Base-by-base conservation (phyloP, 768 basidiomycete species). In the Amanita jacksonii region DNA sequence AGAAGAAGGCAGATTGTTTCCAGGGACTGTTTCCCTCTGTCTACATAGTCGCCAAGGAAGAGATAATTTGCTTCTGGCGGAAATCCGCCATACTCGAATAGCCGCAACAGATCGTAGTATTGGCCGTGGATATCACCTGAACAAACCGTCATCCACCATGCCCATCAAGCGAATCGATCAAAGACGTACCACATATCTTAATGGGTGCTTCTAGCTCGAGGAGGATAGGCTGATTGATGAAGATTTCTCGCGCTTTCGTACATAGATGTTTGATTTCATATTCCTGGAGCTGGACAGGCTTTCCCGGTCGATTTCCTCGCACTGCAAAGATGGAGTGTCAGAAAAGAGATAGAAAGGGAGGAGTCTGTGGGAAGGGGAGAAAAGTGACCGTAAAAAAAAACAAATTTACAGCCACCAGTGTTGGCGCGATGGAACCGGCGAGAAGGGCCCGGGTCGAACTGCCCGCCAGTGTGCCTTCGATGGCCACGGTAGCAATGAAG, bases 21-120 rank as follows among this genome's bases (percentile, higher is more conserved):
- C 57, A 99, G 77, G 37, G 87, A 91, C 65, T 99, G 94, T 67
- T 99, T 99, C 56, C 94, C 94, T 62, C 94, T 84, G 70, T 99
- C 94, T 58, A 99, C 94, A 60, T 99, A 99, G 69, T 99, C 94
- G 51, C 94, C 94, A 42, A 99, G 81, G 78, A 99, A 99, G 54
- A 99, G 85, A 69, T 99, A 99, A 70, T 99, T 99, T 48, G 94
- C 92, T 79, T 99, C 94, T 69, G 94, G 94, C 25, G 94, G 94
- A 68, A 99, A 99, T 45, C 96, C 94, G 49, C 94, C 94, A 58
- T 98, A 98, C 65, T 99, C 94, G 65, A 99, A 99, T 50, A 99
- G 75, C 56, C 94, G 85, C 55, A 99, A 75, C 35, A 99, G 77
- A 70, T 99, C 94, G 65, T 97, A 97, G 69, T 99, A 99, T 71